phyloP scores from a whole-genome alignment of 2,329 filamentous ascomycete species.

The Cercospora beticola region DNA sequence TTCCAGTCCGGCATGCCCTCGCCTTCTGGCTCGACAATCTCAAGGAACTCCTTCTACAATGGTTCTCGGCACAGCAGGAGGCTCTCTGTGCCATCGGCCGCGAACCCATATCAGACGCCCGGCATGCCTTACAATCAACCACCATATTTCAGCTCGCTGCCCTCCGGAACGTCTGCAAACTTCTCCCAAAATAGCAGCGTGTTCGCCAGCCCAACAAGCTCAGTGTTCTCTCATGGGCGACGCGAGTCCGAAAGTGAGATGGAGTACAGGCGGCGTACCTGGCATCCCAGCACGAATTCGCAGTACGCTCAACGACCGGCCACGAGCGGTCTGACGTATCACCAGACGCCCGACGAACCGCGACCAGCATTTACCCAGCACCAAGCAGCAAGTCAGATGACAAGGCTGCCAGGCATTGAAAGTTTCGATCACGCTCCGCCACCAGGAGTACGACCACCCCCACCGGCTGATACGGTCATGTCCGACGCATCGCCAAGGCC shows the following conservation, averaged over 20 bases:
- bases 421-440: slow-evolving; percentile 78
- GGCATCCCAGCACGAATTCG: slow-evolving; percentile 76
- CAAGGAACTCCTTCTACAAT: slow-evolving; percentile 72
- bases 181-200: slow-evolving; percentile 61
- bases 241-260: slow-evolving; percentile 71
- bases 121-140: slow-evolving; percentile 57
- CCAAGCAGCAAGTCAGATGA: slow-evolving; percentile 57
- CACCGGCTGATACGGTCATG: slow-evolving; percentile 73
- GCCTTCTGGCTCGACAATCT: slow-evolving; percentile 64
- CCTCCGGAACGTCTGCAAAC: slow-evolving; percentile 53
- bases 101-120: slow-evolving; percentile 70
- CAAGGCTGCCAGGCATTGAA: slow-evolving; percentile 84
- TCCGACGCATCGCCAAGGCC: slow-evolving; percentile 54
- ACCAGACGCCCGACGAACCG: slow-evolving; percentile 67
- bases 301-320: slow-evolving; percentile 61
- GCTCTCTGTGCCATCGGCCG: slow-evolving; percentile 76
- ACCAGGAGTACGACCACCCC: slow-evolving; percentile 59
- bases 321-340: slow-evolving; percentile 72
- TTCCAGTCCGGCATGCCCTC: slow-evolving; percentile 69
- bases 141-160: slow-evolving; percentile 54
- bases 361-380: slow-evolving; percentile 56
- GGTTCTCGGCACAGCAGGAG: slow-evolving; percentile 67
- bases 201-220: slow-evolving; percentile 66
- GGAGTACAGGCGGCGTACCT: slow-evolving; percentile 79
- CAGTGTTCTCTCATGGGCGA: slow-evolving; percentile 61